Percentiles rank a stretch among this genome's conserved stretches.
These are phyloP conservation scores for Moesziomyces sp. DNA, from an alignment of 1,284 basidiomycete species.

Conservation along the genomic window DNA sequence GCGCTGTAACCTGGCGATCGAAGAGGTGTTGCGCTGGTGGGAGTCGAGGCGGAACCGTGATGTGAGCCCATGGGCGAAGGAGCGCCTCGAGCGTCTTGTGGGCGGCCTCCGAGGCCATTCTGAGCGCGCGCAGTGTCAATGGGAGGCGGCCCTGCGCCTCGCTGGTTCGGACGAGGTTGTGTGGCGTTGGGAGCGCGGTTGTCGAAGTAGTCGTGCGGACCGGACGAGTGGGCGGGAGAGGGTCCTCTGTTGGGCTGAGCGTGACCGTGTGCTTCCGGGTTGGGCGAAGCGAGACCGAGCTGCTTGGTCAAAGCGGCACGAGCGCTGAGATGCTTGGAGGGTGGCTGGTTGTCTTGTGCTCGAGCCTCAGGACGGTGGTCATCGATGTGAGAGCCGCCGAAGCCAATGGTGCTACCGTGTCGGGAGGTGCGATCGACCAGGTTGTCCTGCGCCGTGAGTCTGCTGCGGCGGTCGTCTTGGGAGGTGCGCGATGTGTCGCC, in stretches of 20 bases:
- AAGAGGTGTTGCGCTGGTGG: constrained; percentile 38
- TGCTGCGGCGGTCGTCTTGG: constrained; percentile 27
- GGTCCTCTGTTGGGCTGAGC: constrained; percentile 1
- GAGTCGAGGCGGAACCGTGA: constrained; percentile 9
- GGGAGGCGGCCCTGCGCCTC: constrained; percentile 23
- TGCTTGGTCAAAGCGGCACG: constrained; percentile 51
- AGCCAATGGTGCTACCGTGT: constrained; percentile 56
- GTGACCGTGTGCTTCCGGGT: constrained; percentile 8
- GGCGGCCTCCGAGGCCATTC: constrained; percentile 6
- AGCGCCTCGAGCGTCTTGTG: constrained; percentile 4
- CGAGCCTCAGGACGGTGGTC: neutral
- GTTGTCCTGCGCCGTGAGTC: constrained; percentile 32
- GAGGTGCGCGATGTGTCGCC: constrained; percentile 13
- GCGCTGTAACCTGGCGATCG: constrained; percentile 36
- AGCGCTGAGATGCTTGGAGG: constrained; percentile 34
- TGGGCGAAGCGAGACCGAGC: constrained; percentile 46
- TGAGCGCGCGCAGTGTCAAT: constrained; percentile 39
- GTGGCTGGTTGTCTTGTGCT: constrained; percentile 2
- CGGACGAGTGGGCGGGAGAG: constrained; percentile 11
- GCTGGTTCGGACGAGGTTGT: constrained; percentile 16
- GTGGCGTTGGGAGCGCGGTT: constrained; percentile 18
- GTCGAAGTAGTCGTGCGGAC: constrained; percentile 28
- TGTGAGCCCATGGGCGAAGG: constrained; percentile 19
- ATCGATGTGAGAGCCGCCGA: constrained; percentile 17
- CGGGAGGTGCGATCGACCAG: constrained; percentile 45